Evolutionary conservation across 2,329 filamentous ascomycete species (phyloP), one percentile per base, ranked within the genome.

Genomic region (Alternaria angustiovoidea): DNA sequence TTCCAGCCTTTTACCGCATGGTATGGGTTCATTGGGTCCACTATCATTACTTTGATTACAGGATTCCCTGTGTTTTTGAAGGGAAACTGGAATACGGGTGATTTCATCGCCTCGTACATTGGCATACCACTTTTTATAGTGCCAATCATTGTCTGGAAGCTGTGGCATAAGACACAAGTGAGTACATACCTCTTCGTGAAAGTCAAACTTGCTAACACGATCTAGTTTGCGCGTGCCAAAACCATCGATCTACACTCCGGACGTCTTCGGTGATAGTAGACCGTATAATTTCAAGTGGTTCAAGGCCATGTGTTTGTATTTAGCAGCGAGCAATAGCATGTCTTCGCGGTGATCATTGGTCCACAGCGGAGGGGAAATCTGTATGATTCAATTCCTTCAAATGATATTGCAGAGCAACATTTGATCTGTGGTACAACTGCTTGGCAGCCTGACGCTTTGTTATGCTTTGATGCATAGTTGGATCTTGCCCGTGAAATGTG

Each of bases 41-140:
- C 87, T 2, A 84, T 85, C 46, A 76, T 90, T 59, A 92, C 93
- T 85, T 85, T 93, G 62, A 86, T 93, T 1, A 86, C 88, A 7
- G 91, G 91, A 0, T 93, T 92, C 64, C 84, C 87, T 0, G 89
- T 93, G 1, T 94, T 94, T 70, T 74, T 93, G 36, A 88, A 88
- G 0, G 82, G 81, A 2, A 84, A 84, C 11, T 93, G 89, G 91
- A 83, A 86, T 58, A 65, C 64, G 2, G 56, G 62, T 6, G 61
- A 65, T 16, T 70, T 68, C 28, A 55, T 70, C 16, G 88, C 87
- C 0, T 82, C 86, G 0, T 90, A 90, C 67, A 83, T 89, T 20
- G 69, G 69, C 8, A 69, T 73, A 8, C 71, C 69, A 1, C 64
- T 74, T 24, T 74, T 71, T 49, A 57, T 72, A 1, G 51, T 66